Conservation (phyloP, 2,329 filamentous ascomycete species). For the Aureobasidium sp. region DNA sequence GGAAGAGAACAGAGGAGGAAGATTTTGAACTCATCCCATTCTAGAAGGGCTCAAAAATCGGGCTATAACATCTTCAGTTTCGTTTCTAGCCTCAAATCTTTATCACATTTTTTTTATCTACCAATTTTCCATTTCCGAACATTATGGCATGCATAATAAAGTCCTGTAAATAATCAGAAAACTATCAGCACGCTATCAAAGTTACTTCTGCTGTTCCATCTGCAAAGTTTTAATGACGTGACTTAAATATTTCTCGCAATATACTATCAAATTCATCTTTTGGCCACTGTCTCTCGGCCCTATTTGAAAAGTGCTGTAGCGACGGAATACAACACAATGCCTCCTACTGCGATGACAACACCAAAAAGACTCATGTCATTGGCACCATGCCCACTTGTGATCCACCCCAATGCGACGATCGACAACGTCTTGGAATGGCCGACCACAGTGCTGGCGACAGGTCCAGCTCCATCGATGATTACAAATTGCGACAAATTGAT, state of each 20-base stretch:
- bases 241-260: neutral
- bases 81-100: neutral
- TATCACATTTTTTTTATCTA: neutral
- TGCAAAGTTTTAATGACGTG: neutral
- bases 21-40: neutral
- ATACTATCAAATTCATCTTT: neutral
- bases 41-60: neutral
- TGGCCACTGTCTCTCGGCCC: neutral
- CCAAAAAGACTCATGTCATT: constrained; percentile 25
- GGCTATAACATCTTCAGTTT: neutral
- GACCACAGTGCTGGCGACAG: constrained; percentile 29
- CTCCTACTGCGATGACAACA: constrained; percentile 26
- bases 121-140: neutral
- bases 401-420: constrained; percentile 28
- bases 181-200: neutral
- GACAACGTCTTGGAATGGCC: constrained; percentile 30
- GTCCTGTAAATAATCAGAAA: neutral
- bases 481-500: constrained; percentile 46
- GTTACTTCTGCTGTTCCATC: neutral
- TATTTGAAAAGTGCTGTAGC: constrained; percentile 1
- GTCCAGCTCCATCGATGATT: constrained; percentile 28
- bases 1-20: neutral
- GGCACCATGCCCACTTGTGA: constrained; percentile 21
- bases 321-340: constrained; percentile 24
- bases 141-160: neutral